A percentile compares a stretch with the other conserved stretches of the same genome.
These are phyloP conservation scores for Solanum hybrid DNA, from an alignment of 305 asterid genomes.

Conservation along the genomic window DNA sequence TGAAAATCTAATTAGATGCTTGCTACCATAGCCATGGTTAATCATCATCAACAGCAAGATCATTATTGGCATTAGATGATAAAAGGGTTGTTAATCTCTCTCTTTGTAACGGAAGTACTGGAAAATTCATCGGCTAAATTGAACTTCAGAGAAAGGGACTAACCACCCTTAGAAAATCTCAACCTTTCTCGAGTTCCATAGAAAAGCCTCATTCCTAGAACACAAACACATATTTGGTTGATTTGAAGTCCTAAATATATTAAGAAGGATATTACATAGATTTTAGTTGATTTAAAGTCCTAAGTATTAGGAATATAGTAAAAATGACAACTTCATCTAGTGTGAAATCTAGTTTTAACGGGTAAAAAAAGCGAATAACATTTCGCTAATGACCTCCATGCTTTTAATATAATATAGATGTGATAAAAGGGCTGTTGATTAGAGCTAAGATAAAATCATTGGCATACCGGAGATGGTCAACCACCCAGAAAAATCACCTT, in stretches of 20 bases:
- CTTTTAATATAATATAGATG: background rate
- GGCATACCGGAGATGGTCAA: slow-evolving; percentile 18
- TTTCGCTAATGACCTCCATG: background rate
- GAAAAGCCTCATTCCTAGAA: background rate
- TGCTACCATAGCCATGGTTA: background rate
- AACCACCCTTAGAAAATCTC: background rate
- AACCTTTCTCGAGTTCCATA: background rate
- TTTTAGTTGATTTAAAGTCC: background rate
- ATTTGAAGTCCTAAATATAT: background rate
- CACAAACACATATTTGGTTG: background rate
- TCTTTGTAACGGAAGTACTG: background rate
- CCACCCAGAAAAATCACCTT: slow-evolving; percentile 11
- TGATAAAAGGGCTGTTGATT: background rate
- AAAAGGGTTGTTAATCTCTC: background rate
- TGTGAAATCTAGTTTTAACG: background rate
- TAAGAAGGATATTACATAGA: background rate
- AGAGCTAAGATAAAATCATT: background rate
- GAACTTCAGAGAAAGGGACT: background rate
- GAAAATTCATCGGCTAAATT: background rate
- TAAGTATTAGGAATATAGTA: background rate
- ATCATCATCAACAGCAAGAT: background rate
- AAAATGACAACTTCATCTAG: background rate
- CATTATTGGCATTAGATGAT: background rate
- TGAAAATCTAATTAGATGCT: background rate
- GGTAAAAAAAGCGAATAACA: background rate